phyloP scores from a whole-genome alignment of 108 stramenopile species.

The Nannochloropsis gaditana region DNA sequence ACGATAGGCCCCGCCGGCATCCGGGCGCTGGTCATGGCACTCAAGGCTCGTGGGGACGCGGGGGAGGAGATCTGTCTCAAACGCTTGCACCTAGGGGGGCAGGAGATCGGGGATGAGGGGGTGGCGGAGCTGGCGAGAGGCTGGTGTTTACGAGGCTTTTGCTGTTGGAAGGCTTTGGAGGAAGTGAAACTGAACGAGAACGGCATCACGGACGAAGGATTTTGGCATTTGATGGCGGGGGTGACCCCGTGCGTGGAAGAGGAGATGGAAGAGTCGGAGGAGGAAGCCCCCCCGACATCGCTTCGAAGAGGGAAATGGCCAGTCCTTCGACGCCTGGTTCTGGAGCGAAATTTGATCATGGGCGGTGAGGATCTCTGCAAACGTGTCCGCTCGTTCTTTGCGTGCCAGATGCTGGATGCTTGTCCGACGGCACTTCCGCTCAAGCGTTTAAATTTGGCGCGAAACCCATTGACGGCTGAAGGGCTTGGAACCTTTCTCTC shows the following conservation, averaged over 20 bases:
- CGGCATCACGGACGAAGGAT: not conserved
- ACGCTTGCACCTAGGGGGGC: not conserved
- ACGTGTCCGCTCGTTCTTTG: not conserved
- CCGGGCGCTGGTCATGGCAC: not conserved
- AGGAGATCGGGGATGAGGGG: not conserved
- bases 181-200: not conserved
- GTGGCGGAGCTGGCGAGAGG: not conserved
- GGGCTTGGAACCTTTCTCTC: not conserved
- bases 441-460: not conserved
- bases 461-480: constrained; percentile 13
- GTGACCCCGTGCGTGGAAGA: not conserved
- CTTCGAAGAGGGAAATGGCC: not conserved
- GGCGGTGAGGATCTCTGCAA: not conserved
- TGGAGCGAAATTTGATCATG: not conserved
- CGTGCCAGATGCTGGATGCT: not conserved
- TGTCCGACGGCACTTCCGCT: not conserved
- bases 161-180: not conserved
- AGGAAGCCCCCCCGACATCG: too few relatives aligned
- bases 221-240: not conserved
- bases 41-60: not conserved
- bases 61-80: not conserved
- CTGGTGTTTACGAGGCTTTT: not conserved
- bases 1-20: not conserved
- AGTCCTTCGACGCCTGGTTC: not conserved
- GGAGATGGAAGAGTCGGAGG: not conserved